These are phyloP conservation scores for Aspergillus pseudoglaucus DNA, from an alignment of 2,329 filamentous ascomycete species.

Conservation along the genomic window DNA sequence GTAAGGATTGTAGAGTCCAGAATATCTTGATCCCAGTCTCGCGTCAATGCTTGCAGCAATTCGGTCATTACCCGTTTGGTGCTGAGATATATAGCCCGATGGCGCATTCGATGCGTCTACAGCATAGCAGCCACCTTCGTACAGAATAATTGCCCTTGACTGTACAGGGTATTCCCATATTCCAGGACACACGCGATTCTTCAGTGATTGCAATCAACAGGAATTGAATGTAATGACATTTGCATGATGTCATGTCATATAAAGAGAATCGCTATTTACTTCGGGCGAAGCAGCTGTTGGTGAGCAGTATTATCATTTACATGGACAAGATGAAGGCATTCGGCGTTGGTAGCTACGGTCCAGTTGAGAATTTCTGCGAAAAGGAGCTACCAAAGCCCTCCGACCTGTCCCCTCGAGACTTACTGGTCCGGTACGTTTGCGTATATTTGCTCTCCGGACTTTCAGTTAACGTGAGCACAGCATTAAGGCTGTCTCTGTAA, in stretches of 20 bases:
- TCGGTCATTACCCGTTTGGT: too few species aligned
- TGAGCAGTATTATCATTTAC: background rate
- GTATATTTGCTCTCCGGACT: background rate
- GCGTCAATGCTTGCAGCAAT: too few species aligned
- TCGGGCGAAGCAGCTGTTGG: too few species aligned
- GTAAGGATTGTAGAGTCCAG: too few species aligned
- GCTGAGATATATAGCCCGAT: too few species aligned
- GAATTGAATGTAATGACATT: background rate
- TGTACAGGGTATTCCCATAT: too few species aligned
- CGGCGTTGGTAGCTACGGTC: constrained; percentile 12
- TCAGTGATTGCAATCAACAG: background rate
- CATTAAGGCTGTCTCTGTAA: constrained; percentile 33
- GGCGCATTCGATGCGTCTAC: too few species aligned
- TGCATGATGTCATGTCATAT: background rate
- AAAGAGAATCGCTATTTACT: background rate
- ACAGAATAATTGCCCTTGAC: too few species aligned
- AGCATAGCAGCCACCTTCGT: too few species aligned
- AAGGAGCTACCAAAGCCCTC: constrained; percentile 18
- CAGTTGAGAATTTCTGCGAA: constrained; percentile 11
- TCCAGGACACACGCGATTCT: too few species aligned
- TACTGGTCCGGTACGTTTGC: constrained; percentile 26
- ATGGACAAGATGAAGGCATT: constrained; percentile 2
- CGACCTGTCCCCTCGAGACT: constrained; percentile 24
- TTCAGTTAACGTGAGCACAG: constrained; percentile 8
- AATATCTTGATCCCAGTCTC: too few species aligned